Percentiles rank a stretch among this genome's conserved stretches.
Evolutionary conservation across 805 yeast species (phyloP).

Genomic region (Metschnikowia kofuensis): DNA sequence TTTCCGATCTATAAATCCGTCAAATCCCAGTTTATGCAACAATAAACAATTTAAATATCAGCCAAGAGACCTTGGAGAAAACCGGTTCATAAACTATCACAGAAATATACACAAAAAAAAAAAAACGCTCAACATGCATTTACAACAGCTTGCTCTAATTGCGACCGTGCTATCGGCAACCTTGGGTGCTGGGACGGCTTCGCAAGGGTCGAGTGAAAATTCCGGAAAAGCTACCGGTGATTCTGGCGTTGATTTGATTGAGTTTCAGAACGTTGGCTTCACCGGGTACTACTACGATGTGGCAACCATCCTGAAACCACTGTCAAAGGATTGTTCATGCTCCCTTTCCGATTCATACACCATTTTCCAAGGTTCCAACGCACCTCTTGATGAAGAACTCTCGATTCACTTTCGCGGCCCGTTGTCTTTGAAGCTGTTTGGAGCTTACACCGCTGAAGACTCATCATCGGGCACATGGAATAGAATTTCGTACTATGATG

Average conservation of each 20-base stretch:
- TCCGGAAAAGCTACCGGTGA: not conserved
- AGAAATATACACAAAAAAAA: not conserved
- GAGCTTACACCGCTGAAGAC: conserved; percentile 48
- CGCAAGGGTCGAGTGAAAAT: not conserved
- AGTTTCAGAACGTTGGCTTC: conserved; percentile 55
- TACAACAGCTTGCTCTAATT: not conserved
- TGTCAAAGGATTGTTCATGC: conserved; percentile 48
- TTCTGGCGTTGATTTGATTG: conserved; percentile 32
- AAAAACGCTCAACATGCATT: not conserved
- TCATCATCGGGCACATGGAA: conserved; percentile 48
- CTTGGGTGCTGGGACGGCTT: conserved; percentile 3
- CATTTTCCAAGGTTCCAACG: conserved; percentile 52
- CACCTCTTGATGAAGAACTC: conserved; percentile 67
- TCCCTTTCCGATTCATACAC: conserved; percentile 34
- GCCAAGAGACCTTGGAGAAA: not conserved
- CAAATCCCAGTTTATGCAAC: not conserved
- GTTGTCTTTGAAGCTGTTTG: conserved; percentile 56
- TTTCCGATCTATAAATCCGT: conserved; percentile 2
- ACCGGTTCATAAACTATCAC: not conserved
- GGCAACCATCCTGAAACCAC: conserved; percentile 37
- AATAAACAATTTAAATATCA: not conserved
- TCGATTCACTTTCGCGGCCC: conserved; percentile 84
- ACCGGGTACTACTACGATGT: conserved; percentile 52
- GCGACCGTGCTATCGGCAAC: conserved; percentile 3
- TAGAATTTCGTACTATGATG: conserved; percentile 59